Base-by-base conservation (phyloP, 2,329 filamentous ascomycete species). In the Fusarium pseudonygamai region DNA sequence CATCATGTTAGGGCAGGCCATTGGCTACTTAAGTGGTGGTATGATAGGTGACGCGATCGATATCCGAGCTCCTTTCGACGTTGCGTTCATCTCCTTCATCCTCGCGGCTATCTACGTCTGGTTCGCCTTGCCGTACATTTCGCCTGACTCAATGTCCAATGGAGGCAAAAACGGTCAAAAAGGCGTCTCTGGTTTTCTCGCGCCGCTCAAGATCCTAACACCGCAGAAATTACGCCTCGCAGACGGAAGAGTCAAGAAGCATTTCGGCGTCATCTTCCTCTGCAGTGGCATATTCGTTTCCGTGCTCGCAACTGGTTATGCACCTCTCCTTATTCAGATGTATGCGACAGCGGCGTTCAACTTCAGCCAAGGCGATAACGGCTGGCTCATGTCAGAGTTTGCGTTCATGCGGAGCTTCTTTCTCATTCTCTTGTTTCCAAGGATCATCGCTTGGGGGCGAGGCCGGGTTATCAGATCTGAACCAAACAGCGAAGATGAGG, bases 301-400 rank as follows among this genome's bases (percentile, higher is more conserved):
- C 1, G 90, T 93, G 1, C 84, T 93, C 4, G 91, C 92, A 0
- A 93, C 92, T 0, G 91, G 90, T 4, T 93, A 92, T 63, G 90
- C 91, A 0, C 89, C 90, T 0, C 84, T 89, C 0, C 81, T 93
- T 0, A 85, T 90, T 37, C 88, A 90, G 69, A 85, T 90, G 83
- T 90, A 89, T 62, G 87, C 87, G 6, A 89, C 88, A 0, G 85
- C 87, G 3, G 83, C 82, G 0, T 90, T 90, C 69, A 82, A 84
- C 65, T 90, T 90, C 64, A 82, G 82, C 52, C 88, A 88, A n/a
- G 84, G 81, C 1, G 84, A 89, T 60, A 90, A 90, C 63, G 88
- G 87, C 11, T 87, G 83, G 79, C 83, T 90, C 46, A 89, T 90
- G 85, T 86, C 87, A 1, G 86, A 85, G 60, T 89, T 87, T 75